Evolutionary conservation across 2,329 filamentous ascomycete genomes (phyloP).

Genomic region (Colletotrichum lupini): DNA sequence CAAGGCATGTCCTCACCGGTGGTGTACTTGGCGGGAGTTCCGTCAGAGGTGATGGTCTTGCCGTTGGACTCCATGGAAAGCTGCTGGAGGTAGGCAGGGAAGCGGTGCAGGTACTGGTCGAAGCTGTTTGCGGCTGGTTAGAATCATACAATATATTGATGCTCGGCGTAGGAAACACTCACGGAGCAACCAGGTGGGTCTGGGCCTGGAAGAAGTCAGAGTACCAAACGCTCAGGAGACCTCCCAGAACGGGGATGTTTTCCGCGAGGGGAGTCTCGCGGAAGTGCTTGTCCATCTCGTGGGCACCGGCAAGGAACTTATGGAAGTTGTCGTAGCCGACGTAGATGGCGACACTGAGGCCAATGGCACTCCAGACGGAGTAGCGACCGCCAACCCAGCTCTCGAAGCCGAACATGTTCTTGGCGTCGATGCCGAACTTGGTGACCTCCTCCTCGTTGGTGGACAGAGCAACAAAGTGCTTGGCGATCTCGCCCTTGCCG

Average conservation of each 20-base stretch:
- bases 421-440: slow-evolving; percentile 98
- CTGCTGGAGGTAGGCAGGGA: slow-evolving; percentile 99
- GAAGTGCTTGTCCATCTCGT: slow-evolving; percentile 99
- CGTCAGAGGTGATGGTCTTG: slow-evolving; percentile 93
- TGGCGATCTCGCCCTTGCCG: slow-evolving; percentile 88
- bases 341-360: slow-evolving; percentile 92
- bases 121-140: slow-evolving; percentile 66
- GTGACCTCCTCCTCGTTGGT: slow-evolving; percentile 95
- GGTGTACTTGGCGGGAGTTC: slow-evolving; percentile 93
- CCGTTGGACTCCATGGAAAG: slow-evolving; percentile 99
- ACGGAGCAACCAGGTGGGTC: slow-evolving; percentile 96
- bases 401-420: slow-evolving; percentile 99
- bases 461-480: slow-evolving; percentile 98
- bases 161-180: slow-evolving; percentile 51
- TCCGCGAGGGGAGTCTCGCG: slow-evolving; percentile 87
- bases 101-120: slow-evolving; percentile 98
- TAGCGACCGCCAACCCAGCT: slow-evolving; percentile 99
- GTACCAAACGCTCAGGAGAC: slow-evolving; percentile 97
- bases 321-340: slow-evolving; percentile 98
- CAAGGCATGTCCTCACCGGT: slow-evolving; percentile 65
- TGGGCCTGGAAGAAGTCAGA: slow-evolving; percentile 98
- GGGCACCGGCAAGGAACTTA: slow-evolving; percentile 91
- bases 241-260: slow-evolving; percentile 94
- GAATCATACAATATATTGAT: background rate
- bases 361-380: slow-evolving; percentile 99